phyloP scores from a whole-genome alignment of 805 yeast species.

The Metschnikowia noctiluminum region DNA sequence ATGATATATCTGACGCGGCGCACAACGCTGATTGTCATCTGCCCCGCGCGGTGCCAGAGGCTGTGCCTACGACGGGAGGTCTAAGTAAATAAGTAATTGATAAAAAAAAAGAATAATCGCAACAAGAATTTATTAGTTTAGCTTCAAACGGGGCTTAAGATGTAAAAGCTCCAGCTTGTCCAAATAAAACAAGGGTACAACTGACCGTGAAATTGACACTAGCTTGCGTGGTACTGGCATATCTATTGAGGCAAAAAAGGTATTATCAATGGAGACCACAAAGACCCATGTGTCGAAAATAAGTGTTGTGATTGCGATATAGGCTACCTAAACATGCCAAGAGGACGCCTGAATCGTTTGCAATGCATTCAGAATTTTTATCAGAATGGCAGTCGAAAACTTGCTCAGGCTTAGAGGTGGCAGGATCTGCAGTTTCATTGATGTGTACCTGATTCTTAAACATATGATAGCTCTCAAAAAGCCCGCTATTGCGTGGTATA shows the following conservation, averaged over 20 bases:
- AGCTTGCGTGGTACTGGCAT: too few relatives aligned
- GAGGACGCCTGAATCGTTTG: constrained; percentile 23
- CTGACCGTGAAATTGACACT: too few relatives aligned
- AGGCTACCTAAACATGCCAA: constrained; percentile 15
- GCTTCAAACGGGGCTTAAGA: too few relatives aligned
- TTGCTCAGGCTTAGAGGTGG: constrained; percentile 23
- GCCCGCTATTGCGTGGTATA: constrained; percentile 22
- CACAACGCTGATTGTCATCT: too few relatives aligned
- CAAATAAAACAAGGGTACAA: too few relatives aligned
- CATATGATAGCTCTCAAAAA: constrained; percentile 23
- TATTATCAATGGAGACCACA: constrained; percentile 21
- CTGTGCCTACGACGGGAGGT: too few relatives aligned
- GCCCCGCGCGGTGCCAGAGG: too few relatives aligned
- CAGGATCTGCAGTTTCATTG: constrained; percentile 26
- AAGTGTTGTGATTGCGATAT: constrained; percentile 34
- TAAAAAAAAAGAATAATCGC: too few relatives aligned
- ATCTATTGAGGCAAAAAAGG: not conserved
- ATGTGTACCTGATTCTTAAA: constrained; percentile 39
- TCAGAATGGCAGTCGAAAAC: constrained; percentile 35
- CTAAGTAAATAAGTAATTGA: too few relatives aligned
- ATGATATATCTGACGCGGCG: too few relatives aligned
- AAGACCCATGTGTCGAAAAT: constrained; percentile 36
- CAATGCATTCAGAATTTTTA: constrained; percentile 28
- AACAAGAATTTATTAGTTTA: too few relatives aligned
- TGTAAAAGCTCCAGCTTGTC: too few relatives aligned